Evolutionary conservation across 1,139 yeast species (phyloP), one percentile per base, ranked within the genome.

Genomic region (Scheffersomyces quercinus): DNA sequence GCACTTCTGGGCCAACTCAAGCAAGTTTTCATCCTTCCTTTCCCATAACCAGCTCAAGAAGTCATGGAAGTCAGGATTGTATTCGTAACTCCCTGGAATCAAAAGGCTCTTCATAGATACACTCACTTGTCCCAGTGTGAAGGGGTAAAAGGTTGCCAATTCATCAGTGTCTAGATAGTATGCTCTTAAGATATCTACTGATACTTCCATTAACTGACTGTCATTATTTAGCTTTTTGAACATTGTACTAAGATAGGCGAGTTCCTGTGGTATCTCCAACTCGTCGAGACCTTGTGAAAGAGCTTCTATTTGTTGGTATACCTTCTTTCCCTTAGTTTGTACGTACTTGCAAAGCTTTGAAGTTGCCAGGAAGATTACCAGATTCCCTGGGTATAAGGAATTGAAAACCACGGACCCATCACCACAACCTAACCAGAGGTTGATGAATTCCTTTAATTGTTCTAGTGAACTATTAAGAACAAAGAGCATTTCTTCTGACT

Each of bases 361-460:
- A 1, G 59, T 36, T 1, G 63, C 74, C 6, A 52, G 51, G 42
- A 72, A 70, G 9, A 72, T 49, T 11, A 54, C 60, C 3, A 55
- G 52, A 48, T 71, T 70, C 3, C 74, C 74, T 2, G 60, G 56
- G 28, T 58, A 56, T 12, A 63, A 50, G 2, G 68, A 58, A 47
- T 67, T 67, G 50, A 59, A 71, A 4, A 70, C 56, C 47, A 56
- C 47, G 14, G 47, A 48, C 5, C 38, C 16, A 5, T 55, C 56
- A 11, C 31, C 28, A 14, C 52, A 49, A 0, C 65, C 55, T 2
- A 70, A 45, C 77, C 77, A 72, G 0, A 48, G 37, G 13, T 50
- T 51, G 6, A 56, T 26, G 38, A 68, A 56, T 6, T 40, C 11
- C 24, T 26, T 32, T 12, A 56, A 13, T 11, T 44, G 39, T 0